Evolutionary conservation across 2,329 filamentous ascomycete species (phyloP).

Genomic region (Neofusicoccum sp.): DNA sequence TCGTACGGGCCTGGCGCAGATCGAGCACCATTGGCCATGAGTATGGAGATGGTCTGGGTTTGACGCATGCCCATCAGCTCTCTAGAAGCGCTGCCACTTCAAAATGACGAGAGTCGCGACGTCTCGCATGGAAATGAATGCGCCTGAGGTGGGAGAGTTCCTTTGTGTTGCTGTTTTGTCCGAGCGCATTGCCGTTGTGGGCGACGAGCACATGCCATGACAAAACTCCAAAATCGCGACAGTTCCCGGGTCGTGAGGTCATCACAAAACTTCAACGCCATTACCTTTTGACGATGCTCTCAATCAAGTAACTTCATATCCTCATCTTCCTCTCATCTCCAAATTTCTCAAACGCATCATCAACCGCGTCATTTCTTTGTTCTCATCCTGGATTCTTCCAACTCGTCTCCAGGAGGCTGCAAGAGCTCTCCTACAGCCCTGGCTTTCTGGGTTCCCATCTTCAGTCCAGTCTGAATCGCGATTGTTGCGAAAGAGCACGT

Average conservation of each 20-base stretch:
- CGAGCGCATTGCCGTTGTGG: slow-evolving; percentile 12
- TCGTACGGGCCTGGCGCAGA: neutral
- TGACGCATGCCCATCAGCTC: neutral
- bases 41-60: neutral
- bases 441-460: neutral
- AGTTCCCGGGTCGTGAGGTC: neutral
- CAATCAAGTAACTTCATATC: neutral
- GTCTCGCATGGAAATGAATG: neutral
- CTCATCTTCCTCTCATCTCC: neutral
- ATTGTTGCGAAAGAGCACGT: neutral
- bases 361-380: neutral
- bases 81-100: neutral
- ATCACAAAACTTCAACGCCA: slow-evolving; percentile 1
- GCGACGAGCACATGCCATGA: slow-evolving; percentile 12
- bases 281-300: neutral
- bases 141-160: neutral
- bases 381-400: neutral
- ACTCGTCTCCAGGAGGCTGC: neutral
- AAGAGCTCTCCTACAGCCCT: neutral
- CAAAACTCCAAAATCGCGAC: slow-evolving; percentile 7
- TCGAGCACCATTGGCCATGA: neutral
- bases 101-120: neutral
- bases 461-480: neutral
- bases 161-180: neutral
- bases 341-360: neutral